Conservation (phyloP, 495 filamentous ascomycete species). For the Podospora pseudoanserina region DNA sequence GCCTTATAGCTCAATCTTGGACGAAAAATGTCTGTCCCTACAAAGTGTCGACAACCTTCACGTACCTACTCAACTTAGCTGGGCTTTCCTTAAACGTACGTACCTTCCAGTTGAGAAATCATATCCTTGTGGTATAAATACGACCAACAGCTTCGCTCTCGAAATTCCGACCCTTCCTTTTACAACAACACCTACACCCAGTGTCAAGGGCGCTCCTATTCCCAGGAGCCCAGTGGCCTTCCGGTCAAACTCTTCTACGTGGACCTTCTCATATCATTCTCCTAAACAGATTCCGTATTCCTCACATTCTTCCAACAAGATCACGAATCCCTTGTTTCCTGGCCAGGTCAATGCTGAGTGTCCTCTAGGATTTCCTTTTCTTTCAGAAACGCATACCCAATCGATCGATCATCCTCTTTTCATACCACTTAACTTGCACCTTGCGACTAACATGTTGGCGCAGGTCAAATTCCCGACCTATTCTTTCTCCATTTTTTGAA, state of each 20-base stretch:
- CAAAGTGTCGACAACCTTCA: too few relatives aligned
- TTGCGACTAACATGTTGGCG: not conserved
- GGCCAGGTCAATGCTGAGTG: not conserved
- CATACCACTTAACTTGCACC: not conserved
- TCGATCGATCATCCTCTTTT: not conserved
- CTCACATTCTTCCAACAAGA: not conserved
- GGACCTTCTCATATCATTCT: not conserved
- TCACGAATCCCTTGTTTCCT: not conserved
- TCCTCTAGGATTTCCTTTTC: not conserved
- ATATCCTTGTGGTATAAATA: not conserved
- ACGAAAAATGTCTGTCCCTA: too few relatives aligned
- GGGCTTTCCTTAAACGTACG: not conserved
- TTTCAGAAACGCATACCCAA: not conserved
- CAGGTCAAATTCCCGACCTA: not conserved
- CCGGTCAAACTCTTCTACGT: not conserved
- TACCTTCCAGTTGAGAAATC: not conserved
- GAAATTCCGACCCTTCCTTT: not conserved
- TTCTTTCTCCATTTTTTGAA: not conserved
- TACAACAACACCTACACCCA: not conserved
- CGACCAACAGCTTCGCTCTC: not conserved
- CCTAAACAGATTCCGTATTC: not conserved
- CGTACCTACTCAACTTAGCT: too few relatives aligned
- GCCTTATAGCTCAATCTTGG: too few relatives aligned
- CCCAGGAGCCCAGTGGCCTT: not conserved
- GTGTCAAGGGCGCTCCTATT: not conserved